Base-by-base conservation (phyloP, 257 asterid species). In the Capsicum chinense region DNA sequence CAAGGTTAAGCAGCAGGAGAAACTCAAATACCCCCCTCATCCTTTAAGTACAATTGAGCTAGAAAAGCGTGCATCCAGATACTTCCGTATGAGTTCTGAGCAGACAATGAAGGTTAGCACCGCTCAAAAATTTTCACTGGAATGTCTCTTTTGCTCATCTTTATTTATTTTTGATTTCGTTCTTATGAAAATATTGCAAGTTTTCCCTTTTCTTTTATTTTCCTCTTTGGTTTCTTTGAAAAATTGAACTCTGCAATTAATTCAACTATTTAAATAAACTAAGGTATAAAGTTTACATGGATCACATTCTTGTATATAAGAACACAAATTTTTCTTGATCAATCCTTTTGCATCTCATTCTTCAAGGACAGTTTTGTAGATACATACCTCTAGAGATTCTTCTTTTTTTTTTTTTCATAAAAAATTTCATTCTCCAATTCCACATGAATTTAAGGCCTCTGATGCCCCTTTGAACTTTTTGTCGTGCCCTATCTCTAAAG, bases 1-100 rank as follows among this genome's bases (percentile, higher is more conserved):
- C 80, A 90, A 88, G 83, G 97, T 96, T 83, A 90, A 88, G 79
- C 94, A 91, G 64, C 98, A 90, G 84, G 93, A 94, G 86, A 95
- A 93, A 90, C 91, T 88, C 81, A 93, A 95, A 84, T 93, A 96
- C 86, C 99, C 98, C 85, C 99, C 99, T 81, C 88, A 91, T 89
- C 99, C 99, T 59, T 85, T 96, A 87, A 96, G 95, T 87, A 96
- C 99, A 68, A 92, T 96, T 86, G 99, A 96, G 93, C 97, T 96
- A 86, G 99, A 96, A 91, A 96, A 96, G 90, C 98, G 99, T 70
- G 98, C 99, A 88, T 95, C 99, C 60, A 97, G 97, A 57, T 96
- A 92, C 92, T 95, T 94, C 85, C 90, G 92, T 66, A 93, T 96
- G 98, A 96, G 99, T 89, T 92, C 99, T 81, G 99, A 90, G 84